phyloP scores from a whole-genome alignment of 108 stramenopile species.

The Skeletonema potamos region DNA sequence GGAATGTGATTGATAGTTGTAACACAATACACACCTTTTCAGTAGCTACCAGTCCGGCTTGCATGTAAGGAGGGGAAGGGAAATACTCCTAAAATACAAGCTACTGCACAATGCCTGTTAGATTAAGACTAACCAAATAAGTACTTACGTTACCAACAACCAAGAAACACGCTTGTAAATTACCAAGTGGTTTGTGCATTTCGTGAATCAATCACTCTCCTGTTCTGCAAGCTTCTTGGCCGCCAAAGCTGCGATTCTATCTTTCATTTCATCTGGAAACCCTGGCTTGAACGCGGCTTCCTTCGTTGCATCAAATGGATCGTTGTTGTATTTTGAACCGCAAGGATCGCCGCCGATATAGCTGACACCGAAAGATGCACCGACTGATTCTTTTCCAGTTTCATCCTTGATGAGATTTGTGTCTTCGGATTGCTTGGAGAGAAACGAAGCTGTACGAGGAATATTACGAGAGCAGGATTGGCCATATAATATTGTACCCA shows the following conservation, averaged over 20 bases:
- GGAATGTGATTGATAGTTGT: constrained; percentile 46
- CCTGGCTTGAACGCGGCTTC: constrained; percentile 39
- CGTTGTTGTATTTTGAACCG: constrained; percentile 57
- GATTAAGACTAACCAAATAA: too few species aligned
- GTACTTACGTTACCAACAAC: background rate
- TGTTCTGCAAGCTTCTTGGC: constrained; percentile 25
- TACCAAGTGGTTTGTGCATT: too few species aligned
- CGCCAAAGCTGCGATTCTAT: constrained; percentile 51
- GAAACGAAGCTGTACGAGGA: background rate
- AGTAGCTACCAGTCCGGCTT: background rate
- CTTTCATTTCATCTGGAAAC: constrained; percentile 58
- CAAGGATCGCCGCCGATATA: constrained; percentile 62
- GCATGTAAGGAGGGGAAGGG: background rate
- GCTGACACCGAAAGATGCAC: constrained; percentile 24
- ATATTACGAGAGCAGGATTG: background rate
- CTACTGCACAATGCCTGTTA: too few species aligned
- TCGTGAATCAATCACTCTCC: constrained; percentile 4
- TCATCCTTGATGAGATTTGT: background rate
- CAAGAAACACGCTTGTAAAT: too few species aligned
- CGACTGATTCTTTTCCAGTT: background rate
- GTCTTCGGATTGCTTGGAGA: background rate
- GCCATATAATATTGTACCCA: background rate
- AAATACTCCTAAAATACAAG: too few species aligned
- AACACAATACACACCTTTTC: background rate
- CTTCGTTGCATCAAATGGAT: constrained; percentile 46